Evolutionary conservation across 306 rosid genomes (phyloP).

Genomic region (Trichosanthes cucumerina): DNA sequence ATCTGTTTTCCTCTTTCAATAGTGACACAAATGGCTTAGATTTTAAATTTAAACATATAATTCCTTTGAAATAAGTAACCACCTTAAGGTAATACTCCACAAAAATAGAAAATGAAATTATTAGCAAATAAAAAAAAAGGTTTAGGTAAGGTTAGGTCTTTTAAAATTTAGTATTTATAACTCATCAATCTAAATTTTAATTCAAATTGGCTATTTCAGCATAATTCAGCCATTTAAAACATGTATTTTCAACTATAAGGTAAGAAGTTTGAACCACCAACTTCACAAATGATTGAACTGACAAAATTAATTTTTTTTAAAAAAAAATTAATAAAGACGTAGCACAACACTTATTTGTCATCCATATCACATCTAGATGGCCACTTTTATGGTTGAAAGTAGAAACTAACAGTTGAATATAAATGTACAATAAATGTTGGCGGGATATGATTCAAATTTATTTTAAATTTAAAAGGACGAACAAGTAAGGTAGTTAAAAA

Average conservation of each 20-base stretch:
- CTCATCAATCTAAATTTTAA: background rate
- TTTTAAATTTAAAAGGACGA: background rate
- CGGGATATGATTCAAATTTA: background rate
- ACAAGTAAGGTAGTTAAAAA: background rate
- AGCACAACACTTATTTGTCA: background rate
- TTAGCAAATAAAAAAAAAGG: background rate
- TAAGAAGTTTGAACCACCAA: too few relatives aligned
- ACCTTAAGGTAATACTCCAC: background rate
- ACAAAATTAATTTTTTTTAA: background rate
- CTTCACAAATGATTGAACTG: too few relatives aligned
- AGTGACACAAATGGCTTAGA: background rate
- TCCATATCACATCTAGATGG: background rate
- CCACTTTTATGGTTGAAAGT: background rate
- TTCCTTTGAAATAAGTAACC: background rate
- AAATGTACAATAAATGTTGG: background rate
- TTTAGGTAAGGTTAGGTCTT: background rate
- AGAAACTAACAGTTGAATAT: background rate
- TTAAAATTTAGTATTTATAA: background rate
- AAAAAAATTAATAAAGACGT: background rate
- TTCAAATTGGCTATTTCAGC: background rate
- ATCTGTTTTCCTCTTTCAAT: background rate
- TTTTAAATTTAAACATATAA: background rate
- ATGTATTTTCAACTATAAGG: too few relatives aligned
- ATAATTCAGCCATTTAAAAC: too few relatives aligned
- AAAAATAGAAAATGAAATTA: background rate